Conservation (phyloP, 75 land plant genomes). For the Pseudotsuga menziesii region DNA sequence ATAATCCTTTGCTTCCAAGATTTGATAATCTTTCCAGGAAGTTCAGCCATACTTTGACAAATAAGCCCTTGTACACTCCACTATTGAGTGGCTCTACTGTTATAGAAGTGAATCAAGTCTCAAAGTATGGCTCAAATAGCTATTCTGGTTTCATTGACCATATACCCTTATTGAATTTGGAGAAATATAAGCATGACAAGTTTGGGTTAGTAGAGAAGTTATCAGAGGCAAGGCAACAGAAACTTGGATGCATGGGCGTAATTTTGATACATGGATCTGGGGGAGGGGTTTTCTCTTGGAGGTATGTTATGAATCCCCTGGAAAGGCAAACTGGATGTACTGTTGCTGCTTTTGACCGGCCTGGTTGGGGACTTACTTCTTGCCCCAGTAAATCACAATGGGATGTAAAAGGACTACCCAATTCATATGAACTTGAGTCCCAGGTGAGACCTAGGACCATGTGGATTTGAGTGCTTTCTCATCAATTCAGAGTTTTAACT, state of each 20-base stretch:
- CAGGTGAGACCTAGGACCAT: conserved; percentile 19
- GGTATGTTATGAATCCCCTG: conserved; percentile 31
- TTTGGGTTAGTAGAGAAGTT: not conserved
- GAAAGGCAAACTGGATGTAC: conserved; percentile 19
- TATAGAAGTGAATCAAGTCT: not conserved
- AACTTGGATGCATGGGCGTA: conserved; percentile 12
- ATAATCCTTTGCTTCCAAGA: not conserved
- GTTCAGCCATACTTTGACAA: not conserved
- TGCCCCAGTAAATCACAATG: conserved; percentile 28
- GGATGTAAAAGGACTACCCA: conserved; percentile 25
- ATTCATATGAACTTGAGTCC: conserved; percentile 27
- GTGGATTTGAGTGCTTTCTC: not conserved
- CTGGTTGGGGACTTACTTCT: conserved; percentile 33
- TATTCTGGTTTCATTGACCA: not conserved
- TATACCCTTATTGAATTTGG: not conserved
- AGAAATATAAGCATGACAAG: not conserved
- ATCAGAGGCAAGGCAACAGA: conserved; percentile 4
- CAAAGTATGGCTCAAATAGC: not conserved
- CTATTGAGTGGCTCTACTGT: conserved; percentile 3
- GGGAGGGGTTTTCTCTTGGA: conserved; percentile 32
- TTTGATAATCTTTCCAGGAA: conserved; percentile 2
- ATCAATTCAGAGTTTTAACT: not conserved
- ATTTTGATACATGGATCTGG: conserved; percentile 33
- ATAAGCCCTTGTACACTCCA: conserved; percentile 3
- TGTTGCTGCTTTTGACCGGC: conserved; percentile 38